phyloP scores from a whole-genome alignment of 2,329 filamentous ascomycete species.

The Sclerotinia nivalis region DNA sequence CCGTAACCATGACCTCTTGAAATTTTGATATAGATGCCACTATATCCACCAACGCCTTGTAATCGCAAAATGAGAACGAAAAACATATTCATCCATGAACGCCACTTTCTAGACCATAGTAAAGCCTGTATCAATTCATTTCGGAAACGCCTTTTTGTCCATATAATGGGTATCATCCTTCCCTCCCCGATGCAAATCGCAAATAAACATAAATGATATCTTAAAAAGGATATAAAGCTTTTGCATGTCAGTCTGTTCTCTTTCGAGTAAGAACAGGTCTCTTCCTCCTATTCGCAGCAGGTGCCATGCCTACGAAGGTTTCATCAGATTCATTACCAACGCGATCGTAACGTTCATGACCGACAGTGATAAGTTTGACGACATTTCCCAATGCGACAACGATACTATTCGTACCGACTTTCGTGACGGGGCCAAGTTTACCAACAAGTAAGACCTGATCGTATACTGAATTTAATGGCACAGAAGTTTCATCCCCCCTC shows the following conservation, averaged over 20 bases:
- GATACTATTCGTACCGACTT: constrained; percentile 63
- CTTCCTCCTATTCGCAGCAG: constrained; percentile 20
- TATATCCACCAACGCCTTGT: neutral
- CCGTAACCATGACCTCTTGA: neutral
- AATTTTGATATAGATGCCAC: neutral
- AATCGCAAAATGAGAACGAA: neutral
- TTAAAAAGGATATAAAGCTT: constrained; percentile 4
- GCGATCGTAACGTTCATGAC: constrained; percentile 62
- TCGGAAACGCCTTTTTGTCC: constrained; percentile 23
- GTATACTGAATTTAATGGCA: constrained; percentile 24
- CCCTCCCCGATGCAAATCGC: constrained; percentile 13
- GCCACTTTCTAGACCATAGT: constrained; percentile 8
- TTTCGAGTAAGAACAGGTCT: constrained; percentile 14
- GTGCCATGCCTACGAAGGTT: constrained; percentile 35
- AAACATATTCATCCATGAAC: constrained; percentile 6
- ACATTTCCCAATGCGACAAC: constrained; percentile 72
- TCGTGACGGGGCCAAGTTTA: constrained; percentile 63
- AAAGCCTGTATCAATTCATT: constrained; percentile 8
- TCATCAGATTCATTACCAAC: constrained; percentile 31
- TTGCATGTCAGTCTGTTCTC: constrained; percentile 18
- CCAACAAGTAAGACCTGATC: constrained; percentile 62
- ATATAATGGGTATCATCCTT: constrained; percentile 23
- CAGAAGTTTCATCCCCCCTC: constrained; percentile 43
- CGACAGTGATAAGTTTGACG: constrained; percentile 69
- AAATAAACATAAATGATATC: constrained; percentile 20